Conservation (phyloP, 2,329 filamentous ascomycete species). For the Cordyceps farinosa region DNA sequence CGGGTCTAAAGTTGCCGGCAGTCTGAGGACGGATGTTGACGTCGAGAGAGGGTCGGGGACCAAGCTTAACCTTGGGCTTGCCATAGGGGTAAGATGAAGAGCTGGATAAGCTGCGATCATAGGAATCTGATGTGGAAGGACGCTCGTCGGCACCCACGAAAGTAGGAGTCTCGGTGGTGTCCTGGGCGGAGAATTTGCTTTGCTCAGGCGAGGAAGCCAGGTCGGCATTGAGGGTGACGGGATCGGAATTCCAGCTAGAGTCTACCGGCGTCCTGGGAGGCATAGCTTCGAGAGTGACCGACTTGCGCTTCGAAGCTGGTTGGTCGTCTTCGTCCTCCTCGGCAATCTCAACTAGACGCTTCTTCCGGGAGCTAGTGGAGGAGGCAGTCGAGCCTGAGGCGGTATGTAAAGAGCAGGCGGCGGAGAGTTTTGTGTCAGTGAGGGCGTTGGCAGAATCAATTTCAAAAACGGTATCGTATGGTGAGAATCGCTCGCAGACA, state of each 20-base stretch:
- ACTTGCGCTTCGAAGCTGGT: constrained; percentile 56
- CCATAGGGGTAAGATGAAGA: constrained; percentile 48
- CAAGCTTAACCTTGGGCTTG: constrained; percentile 85
- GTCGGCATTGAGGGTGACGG: constrained; percentile 50
- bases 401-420: constrained; percentile 84
- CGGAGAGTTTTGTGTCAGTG: constrained; percentile 81
- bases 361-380: constrained; percentile 72
- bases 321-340: constrained; percentile 82
- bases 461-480: constrained; percentile 80
- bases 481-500: constrained; percentile 69
- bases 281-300: constrained; percentile 45
- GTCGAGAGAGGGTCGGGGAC: constrained; percentile 75
- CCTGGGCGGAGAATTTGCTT: constrained; percentile 45
- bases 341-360: constrained; percentile 85
- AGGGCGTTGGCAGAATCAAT: constrained; percentile 73
- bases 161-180: constrained; percentile 47
- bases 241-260: constrained; percentile 25
- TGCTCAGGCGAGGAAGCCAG: constrained; percentile 49
- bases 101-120: constrained; percentile 41
- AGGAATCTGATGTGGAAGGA: constrained; percentile 43
- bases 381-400: constrained; percentile 83
- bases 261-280: constrained; percentile 30
- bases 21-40: constrained; percentile 58
- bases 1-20: constrained; percentile 62
- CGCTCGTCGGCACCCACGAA: constrained; percentile 47